Percentiles rank a stretch among this genome's conserved stretches.
Evolutionary conservation across 106 monocot species (phyloP).

Genomic region (Dioscorea zingiberensis): DNA sequence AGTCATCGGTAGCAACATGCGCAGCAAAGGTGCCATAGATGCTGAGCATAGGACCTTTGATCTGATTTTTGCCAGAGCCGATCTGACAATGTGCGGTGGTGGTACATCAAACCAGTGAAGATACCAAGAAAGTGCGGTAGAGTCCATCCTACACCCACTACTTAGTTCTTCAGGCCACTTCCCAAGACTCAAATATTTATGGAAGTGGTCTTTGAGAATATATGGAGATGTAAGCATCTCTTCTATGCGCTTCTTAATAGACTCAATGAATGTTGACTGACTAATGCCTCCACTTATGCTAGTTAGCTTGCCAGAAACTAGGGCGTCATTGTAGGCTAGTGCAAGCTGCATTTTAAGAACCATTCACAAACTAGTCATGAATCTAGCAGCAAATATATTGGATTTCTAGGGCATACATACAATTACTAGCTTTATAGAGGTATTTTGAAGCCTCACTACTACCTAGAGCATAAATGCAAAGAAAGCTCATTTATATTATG

Average conservation of each 20-base stretch:
- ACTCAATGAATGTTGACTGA: slow-evolving; percentile 69
- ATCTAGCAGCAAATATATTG: no score
- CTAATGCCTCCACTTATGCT: slow-evolving; percentile 44
- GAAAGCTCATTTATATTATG: no score
- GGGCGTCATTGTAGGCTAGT: slow-evolving; percentile 78
- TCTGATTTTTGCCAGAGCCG: slow-evolving; percentile 44
- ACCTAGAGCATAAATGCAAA: no score
- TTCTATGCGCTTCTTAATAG: slow-evolving; percentile 66
- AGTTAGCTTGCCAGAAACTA: slow-evolving; percentile 44
- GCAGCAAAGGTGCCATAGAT: slow-evolving; percentile 54
- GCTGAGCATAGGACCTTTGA: slow-evolving; percentile 7
- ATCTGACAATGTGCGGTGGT: slow-evolving; percentile 32
- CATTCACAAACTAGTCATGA: no score
- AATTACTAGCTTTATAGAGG: no score
- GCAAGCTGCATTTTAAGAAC: slow-evolving; percentile 47
- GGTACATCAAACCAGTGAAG: slow-evolving; percentile 84
- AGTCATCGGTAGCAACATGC: slow-evolving; percentile 53
- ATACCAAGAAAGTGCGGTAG: slow-evolving; percentile 74
- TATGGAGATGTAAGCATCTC: slow-evolving; percentile 36
- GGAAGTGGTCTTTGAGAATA: slow-evolving; percentile 21
- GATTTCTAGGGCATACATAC: no score
- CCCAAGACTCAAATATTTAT: slow-evolving; percentile 36
- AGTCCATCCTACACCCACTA: slow-evolving; percentile 15
- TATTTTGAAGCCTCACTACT: no score
- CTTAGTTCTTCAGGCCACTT: slow-evolving; percentile 37